Evolutionary conservation across 345 rosid species (phyloP), one percentile per base, ranked within the genome.

Genomic region (Leavenworthia alabamica): DNA sequence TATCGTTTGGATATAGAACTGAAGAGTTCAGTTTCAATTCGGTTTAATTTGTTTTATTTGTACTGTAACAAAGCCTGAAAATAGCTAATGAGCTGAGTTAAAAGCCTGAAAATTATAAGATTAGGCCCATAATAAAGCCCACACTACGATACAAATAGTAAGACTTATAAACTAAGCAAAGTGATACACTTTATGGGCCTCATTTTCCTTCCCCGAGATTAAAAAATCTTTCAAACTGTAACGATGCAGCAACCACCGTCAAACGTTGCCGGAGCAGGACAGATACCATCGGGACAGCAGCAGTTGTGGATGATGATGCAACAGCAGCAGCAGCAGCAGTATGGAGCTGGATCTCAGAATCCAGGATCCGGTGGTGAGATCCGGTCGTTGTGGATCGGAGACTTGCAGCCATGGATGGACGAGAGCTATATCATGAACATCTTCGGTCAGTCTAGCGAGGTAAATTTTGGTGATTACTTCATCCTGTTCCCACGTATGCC

Each of bases 341-440:
- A 75, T 64, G 78, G 54, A 9, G 67, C 46, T n/a, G 76, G 72
- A 22, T 66, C 62, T 36, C 78, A 73, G 32, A 77, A 44, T 50
- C 65, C 70, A 31, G 75, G 64, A 29, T 57, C 75, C 39, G 64
- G 70, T 8, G 50, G 65, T 7, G 95, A 84, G 75, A 63, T 88
- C 65, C 81, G 77, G 71, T 85, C 95, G 8, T 62, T 93, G 55
- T 93, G 99, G 97, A 87, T 93, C 66, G 96, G 99, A 3, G 96
- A 86, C 66, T 63, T 89, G 72, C 97, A 80, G 80, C 92, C 70
- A 15, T 85, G 95, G 88, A 93, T 93, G 99, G 96, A 93, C 43
- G 97, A 93, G 79, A 78, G 27, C 74, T 90, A 93, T 60, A 78
- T 93, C 63, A 60, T 64, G 66, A 67, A 42, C 75, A 68, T 83